Evolutionary conservation across 441 rosid genomes (phyloP), one percentile per base, ranked within the genome.

Genomic region (Rhodomyrtus psidioides): DNA sequence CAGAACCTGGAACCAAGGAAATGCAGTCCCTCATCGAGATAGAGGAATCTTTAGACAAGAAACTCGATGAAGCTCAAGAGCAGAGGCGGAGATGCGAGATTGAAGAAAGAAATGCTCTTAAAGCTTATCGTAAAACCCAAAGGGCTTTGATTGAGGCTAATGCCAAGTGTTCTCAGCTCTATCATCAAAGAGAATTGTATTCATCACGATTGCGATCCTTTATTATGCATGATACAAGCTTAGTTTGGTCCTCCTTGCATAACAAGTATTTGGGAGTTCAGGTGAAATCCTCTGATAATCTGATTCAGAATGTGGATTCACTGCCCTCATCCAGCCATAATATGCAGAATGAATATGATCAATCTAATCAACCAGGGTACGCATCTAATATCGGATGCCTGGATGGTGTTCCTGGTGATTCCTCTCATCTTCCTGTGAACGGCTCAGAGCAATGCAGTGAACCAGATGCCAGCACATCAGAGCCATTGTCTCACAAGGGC

Each of bases 51-150:
- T 89, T 94, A 85, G 99, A 97, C 92, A 96, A 89, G 91, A 97
- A 95, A 87, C 94, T 97, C 87, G 99, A 93, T 85, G 95, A 94
- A 89, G 99, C 96, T 83, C 99, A 97, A 85, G 94, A 95, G 83
- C 90, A 88, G 84, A 91, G 96, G 87, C 91, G 88, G 85, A 91
- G 85, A 60, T 94, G 97, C 91, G 99, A 97, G 93, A 90, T 94
- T 92, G 99, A 97, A 91, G 99, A 97, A 90, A 93, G 97, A 88
- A 95, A 94, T 87, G 97, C 99, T 70, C 96, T 96, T 82, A 96
- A 91, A 90, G 95, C 94, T 82, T 97, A 95, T 90, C 91, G 97
- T 86, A 95, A 93, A 91, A 95, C 98, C 27, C 99, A 95, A 87
- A 95, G 95, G 88, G 95, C 94, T 86, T 88, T 97, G 92, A 88